Base-by-base conservation (phyloP, 1,139 yeast species). In the Pichia inconspicua region DNA sequence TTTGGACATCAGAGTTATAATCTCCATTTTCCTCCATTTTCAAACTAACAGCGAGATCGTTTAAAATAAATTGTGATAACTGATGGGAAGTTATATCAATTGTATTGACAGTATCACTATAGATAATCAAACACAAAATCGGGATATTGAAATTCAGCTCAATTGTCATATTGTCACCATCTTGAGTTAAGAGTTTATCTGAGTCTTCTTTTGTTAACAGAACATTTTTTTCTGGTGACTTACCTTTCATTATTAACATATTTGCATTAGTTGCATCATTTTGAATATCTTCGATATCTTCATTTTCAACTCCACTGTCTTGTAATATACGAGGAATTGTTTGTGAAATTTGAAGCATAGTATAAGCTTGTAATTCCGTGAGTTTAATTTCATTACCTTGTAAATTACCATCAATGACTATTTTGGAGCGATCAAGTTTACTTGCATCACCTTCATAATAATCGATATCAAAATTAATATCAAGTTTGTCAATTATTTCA, bases 341-440 rank as follows among this genome's bases (percentile, higher is more conserved):
- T 45, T 76, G 77, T 3, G 78, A 68, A 44, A 90, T 68, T 19
- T 73, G 69, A 58, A 79, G 62, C 48, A 90, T 62, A 56, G 78
- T 82, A 35, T 73, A 69, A 42, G 85, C 70, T 65, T 94, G 98
- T 38, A 80, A 65, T 56, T 92, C 97, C 0, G 97, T 85, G 50
- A 92, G 66, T 31, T 76, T 73, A 55, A 88, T 69, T 44, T 79
- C 77, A 22, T 86, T 72, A 25, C 86, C 86, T 1, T 86, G 79
- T 60, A 86, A 72, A 28, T 72, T 67, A 17, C 96, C 95, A 5
- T 62, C 58, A 1, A 86, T 70, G 2, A 70, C 67, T 41, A 82
- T 69, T 0, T 77, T 69, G 0, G 96, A 85, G 1, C 73, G 59
- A 1, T 65, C 67, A 9, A 65, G 62, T 1, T 15, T 39, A 25